Percentiles rank a stretch among this genome's conserved stretches.
These are phyloP conservation scores for Podaxis pistillaris DNA, from an alignment of 768 basidiomycete genomes.

Conservation along the genomic window DNA sequence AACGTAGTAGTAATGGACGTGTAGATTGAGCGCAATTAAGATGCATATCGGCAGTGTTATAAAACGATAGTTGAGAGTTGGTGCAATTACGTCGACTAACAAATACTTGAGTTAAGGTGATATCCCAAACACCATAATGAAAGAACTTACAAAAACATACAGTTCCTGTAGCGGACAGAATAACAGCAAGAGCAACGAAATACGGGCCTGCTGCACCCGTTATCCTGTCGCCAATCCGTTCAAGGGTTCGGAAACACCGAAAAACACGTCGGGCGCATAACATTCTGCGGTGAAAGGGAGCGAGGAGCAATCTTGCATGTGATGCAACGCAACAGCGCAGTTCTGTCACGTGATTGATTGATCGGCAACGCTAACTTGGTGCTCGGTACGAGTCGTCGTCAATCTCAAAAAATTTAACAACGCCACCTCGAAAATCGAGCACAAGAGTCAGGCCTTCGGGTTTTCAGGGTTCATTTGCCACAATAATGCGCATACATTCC, in stretches of 20 bases:
- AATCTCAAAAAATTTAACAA: too few relatives aligned
- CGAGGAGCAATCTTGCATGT: background rate
- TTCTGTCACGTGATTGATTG: background rate
- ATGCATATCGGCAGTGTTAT: slow-evolving; percentile 66
- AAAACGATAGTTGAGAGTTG: slow-evolving; percentile 56
- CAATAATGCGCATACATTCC: too few relatives aligned
- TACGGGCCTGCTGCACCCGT: slow-evolving; percentile 92
- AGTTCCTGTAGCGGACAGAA: slow-evolving; percentile 66
- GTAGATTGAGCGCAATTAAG: slow-evolving; percentile 76
- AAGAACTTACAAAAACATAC: slow-evolving; percentile 75
- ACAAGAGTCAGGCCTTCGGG: too few relatives aligned
- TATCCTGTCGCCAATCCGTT: slow-evolving; percentile 71
- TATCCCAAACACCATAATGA: background rate
- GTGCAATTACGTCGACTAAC: slow-evolving; percentile 77
- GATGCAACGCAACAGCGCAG: too few relatives aligned
- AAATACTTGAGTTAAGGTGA: background rate
- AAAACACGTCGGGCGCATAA: slow-evolving; percentile 47
- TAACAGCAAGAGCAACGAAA: slow-evolving; percentile 80
- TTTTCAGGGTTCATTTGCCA: too few relatives aligned
- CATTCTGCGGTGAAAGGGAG: slow-evolving; percentile 26
- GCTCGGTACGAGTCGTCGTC: too few relatives aligned
- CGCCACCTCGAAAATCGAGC: too few relatives aligned
- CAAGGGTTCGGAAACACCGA: slow-evolving; percentile 57
- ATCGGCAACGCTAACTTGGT: too few relatives aligned
- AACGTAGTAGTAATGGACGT: slow-evolving; percentile 83